A percentile compares a stretch with the other conserved stretches of the same genome.
Evolutionary conservation across 192 early-diverging fungal species (phyloP).

Genomic region (Coemansia sp.): DNA sequence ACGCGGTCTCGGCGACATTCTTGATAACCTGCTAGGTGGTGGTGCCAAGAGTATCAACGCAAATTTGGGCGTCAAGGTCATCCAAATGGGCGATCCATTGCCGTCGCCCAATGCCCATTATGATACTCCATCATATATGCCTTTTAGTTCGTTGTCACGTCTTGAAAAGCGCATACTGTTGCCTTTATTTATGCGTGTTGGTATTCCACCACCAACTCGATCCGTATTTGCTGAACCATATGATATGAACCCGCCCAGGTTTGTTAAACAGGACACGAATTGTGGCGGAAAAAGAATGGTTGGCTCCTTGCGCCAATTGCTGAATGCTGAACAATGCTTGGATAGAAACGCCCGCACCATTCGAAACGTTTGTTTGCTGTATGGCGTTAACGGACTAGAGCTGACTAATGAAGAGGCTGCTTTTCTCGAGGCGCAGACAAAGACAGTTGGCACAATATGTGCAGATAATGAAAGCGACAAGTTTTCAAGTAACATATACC

Average conservation of each 20-base stretch:
- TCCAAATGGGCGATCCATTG: conserved; percentile 26
- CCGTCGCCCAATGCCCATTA: neutral
- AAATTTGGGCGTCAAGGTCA: conserved; percentile 29
- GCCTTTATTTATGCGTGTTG: conserved; percentile 47
- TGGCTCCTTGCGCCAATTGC: conserved; percentile 34
- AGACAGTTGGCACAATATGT: neutral
- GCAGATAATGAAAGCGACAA: neutral
- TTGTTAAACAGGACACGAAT: neutral
- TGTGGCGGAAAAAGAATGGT: conserved; percentile 11
- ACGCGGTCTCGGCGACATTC: conserved; percentile 21
- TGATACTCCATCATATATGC: neutral
- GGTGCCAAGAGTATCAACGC: conserved; percentile 10
- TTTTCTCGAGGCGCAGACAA: neutral
- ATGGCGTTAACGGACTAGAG: conserved; percentile 35
- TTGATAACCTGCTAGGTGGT: conserved; percentile 31
- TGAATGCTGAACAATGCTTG: conserved; percentile 48
- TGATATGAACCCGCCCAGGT: conserved; percentile 30
- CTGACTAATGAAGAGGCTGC: conserved; percentile 22
- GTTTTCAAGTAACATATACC: conserved; percentile 5
- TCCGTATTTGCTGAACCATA: conserved; percentile 10
- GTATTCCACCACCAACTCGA: conserved; percentile 31
- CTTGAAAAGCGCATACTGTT: conserved; percentile 17
- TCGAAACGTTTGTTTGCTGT: conserved; percentile 50
- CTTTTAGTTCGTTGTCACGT: too few species aligned
- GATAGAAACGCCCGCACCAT: conserved; percentile 47